Evolutionary conservation across 2,329 filamentous ascomycete genomes (phyloP), one percentile per base, ranked within the genome.

Genomic region (Keithomyces neogunnii): DNA sequence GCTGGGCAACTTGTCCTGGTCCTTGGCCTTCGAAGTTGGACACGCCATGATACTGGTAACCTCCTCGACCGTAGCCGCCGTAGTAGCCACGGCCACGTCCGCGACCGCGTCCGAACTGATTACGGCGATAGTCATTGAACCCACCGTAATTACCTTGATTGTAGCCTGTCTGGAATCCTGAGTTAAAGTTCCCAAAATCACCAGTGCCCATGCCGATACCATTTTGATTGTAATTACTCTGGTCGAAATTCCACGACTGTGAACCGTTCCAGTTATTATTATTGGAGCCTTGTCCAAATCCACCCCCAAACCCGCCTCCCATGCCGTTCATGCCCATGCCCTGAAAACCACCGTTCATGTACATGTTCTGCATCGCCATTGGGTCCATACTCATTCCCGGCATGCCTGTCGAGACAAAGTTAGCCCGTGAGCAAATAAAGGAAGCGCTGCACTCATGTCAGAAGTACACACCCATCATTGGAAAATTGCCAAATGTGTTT

Each of bases 181-280:
- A 77, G 77, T 86, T 86, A 81, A 85, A 84, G 74, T 80, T 79
- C 74, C 85, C 85, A 82, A 81, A 89, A 74, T 88, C 85, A 87
- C 84, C 83, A 77, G 78, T 78, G 73, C 82, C 84, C 81, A 88
- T 88, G 78, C 83, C 82, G 79, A 81, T 80, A 81, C 82, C 83
- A 87, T 82, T 89, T 86, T 85, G 75, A 84, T 83, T 90, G 84
- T 82, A 89, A 86, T 88, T 89, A 88, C 88, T 85, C 85, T 86
- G 85, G 78, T 82, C 81, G 78, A 82, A 81, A 84, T 85, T 87
- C 86, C 85, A 89, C 78, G 84, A 82, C 75, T 88, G 84, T 74
- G 86, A 85, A 76, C 79, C 79, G 77, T 85, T 87, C 85, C 85
- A 89, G 76, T 84, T 85, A 81, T 84, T 85, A 80, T 84, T 82